Percentiles rank a stretch among this genome's conserved stretches.
These are phyloP conservation scores for Sequoia sempervirens DNA, from an alignment of 75 land plant genomes.

Conservation along the genomic window DNA sequence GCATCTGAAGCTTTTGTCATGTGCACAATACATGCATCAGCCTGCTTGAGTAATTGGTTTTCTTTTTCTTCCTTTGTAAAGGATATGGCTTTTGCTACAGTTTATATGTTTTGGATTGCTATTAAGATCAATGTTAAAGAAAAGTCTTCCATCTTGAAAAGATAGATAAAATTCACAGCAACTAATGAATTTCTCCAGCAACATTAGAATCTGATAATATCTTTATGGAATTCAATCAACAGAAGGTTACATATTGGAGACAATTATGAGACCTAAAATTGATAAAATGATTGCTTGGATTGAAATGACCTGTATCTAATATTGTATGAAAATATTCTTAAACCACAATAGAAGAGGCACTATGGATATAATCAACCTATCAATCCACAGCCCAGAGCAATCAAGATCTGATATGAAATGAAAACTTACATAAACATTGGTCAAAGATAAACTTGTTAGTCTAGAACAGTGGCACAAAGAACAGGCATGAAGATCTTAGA, in stretches of 20 bases:
- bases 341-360: neutral
- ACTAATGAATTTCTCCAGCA: neutral
- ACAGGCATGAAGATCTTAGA: neutral
- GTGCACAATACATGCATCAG: neutral
- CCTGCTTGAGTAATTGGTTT: neutral
- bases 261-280: neutral
- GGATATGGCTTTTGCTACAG: neutral
- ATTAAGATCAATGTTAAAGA: neutral
- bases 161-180: neutral
- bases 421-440: slow-evolving; percentile 1
- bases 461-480: neutral
- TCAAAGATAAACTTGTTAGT: neutral
- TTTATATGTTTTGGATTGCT: neutral
- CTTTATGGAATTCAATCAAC: neutral
- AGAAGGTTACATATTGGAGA: neutral
- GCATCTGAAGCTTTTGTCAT: neutral
- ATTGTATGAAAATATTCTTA: neutral
- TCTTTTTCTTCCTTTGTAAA: neutral
- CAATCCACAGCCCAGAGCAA: neutral
- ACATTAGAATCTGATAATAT: neutral
- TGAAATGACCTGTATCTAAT: neutral
- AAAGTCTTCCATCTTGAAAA: neutral
- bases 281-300: neutral
- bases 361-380: neutral
- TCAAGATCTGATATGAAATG: neutral